These are phyloP conservation scores for Paralagenidium karlingii DNA, from an alignment of 352 stramenopile species.

Conservation along the genomic window DNA sequence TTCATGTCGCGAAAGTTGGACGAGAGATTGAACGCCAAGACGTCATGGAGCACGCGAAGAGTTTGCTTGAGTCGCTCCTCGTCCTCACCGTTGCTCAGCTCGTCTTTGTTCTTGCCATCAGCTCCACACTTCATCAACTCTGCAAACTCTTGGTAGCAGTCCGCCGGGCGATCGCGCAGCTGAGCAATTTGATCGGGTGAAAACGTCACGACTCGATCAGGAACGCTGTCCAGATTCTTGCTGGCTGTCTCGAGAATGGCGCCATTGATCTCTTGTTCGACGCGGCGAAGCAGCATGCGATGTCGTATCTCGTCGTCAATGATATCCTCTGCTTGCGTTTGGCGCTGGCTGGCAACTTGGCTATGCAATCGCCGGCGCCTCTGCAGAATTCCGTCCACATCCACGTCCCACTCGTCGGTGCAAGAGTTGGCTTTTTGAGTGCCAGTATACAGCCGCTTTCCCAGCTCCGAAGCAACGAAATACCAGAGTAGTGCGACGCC, in stretches of 20 bases:
- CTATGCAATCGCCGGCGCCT: slow-evolving; percentile 14
- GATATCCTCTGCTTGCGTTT: slow-evolving; percentile 37
- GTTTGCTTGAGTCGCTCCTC: no score
- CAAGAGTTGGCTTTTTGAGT: slow-evolving; percentile 3
- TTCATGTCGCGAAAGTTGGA: slow-evolving; percentile 59
- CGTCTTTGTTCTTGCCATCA: slow-evolving; percentile 4
- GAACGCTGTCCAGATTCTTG: no score
- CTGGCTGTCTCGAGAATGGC: slow-evolving; percentile 56
- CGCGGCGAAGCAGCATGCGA: slow-evolving; percentile 44
- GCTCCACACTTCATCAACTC: slow-evolving; percentile 15
- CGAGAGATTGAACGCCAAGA: slow-evolving; percentile 56
- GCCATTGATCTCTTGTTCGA: slow-evolving; percentile 61
- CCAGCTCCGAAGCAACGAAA: slow-evolving; percentile 64
- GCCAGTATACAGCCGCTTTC: slow-evolving; percentile 38
- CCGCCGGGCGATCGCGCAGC: slow-evolving; percentile 41
- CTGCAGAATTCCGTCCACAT: slow-evolving; percentile 4
- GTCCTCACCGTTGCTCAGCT: no score
- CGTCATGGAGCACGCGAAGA: slow-evolving; percentile 50
- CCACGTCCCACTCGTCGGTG: slow-evolving; percentile 4
- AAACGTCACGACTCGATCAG: no score
- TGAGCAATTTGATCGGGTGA: slow-evolving; percentile 37
- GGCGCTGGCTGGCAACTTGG: slow-evolving; percentile 52
- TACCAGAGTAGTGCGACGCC: slow-evolving; percentile 58
- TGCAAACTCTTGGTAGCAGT: slow-evolving; percentile 44
- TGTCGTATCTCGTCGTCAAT: slow-evolving; percentile 48